phyloP scores from a whole-genome alignment of 2,329 filamentous ascomycete species.

The Neophaeococcomyces aloes region DNA sequence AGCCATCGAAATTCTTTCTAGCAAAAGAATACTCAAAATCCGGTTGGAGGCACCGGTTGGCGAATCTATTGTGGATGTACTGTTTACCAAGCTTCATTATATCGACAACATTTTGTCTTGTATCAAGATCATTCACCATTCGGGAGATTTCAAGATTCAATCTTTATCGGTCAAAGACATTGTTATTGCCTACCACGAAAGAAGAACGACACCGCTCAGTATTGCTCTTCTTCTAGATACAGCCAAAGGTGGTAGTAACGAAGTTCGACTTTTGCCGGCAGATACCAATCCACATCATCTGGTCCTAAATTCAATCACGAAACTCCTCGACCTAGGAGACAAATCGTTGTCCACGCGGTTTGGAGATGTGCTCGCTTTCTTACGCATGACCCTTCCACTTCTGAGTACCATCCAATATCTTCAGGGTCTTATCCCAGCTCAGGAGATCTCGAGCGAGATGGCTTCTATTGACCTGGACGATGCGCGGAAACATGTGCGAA shows the following conservation, averaged over 20 bases:
- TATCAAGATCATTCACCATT: conserved; percentile 14
- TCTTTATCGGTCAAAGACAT: conserved; percentile 13
- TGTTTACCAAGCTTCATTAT: conserved; percentile 14
- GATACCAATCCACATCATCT: conserved; percentile 16
- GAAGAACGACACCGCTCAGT: background rate
- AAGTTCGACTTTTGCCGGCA: conserved; percentile 15
- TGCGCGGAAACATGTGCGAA: conserved; percentile 8
- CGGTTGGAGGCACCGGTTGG: conserved; percentile 10
- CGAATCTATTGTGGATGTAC: conserved; percentile 11
- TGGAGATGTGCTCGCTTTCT: conserved; percentile 13
- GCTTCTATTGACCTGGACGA: background rate
- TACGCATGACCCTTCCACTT: conserved; percentile 35
- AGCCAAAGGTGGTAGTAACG: conserved; percentile 5
- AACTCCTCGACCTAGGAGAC: conserved; percentile 9
- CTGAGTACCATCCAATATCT: conserved; percentile 29
- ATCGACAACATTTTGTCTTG: conserved; percentile 17
- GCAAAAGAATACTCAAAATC: conserved; percentile 12
- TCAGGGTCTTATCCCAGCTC: conserved; percentile 4
- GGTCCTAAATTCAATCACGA: conserved; percentile 10
- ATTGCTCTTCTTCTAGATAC: background rate
- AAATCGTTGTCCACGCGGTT: conserved; percentile 12
- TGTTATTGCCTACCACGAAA: conserved; percentile 14
- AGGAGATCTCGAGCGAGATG: background rate
- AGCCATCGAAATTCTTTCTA: conserved; percentile 12
- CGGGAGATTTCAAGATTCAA: conserved; percentile 13